Percentiles rank a stretch among this genome's conserved stretches.
Evolutionary conservation across 352 stramenopile genomes (phyloP).

Genomic region (Phytophthora palmivora): DNA sequence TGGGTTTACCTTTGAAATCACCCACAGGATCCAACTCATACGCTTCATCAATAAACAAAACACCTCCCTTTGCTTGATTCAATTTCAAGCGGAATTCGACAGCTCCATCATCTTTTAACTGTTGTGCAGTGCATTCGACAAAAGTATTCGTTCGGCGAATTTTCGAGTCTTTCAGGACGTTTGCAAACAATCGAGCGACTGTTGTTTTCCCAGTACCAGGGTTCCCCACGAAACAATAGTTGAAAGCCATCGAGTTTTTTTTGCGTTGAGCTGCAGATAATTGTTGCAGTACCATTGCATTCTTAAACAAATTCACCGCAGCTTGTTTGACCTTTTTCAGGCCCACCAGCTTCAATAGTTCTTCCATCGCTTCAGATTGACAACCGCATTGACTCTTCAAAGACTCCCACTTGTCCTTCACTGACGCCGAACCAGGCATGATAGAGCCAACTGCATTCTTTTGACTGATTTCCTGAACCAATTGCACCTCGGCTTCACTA

Average conservation of each 20-base stretch:
- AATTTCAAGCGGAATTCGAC: conserved; percentile 85
- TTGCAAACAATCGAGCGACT: conserved; percentile 84
- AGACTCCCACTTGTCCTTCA: conserved; percentile 67
- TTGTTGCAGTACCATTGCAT: conserved; percentile 59
- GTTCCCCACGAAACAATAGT: conserved; percentile 84
- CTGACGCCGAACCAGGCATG: conserved; percentile 2
- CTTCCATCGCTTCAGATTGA: conserved; percentile 78
- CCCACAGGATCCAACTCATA: conserved; percentile 89
- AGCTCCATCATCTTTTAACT: conserved; percentile 75
- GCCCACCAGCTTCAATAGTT: conserved; percentile 83
- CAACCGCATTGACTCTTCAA: conserved; percentile 58
- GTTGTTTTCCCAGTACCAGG: conserved; percentile 83
- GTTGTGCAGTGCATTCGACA: conserved; percentile 61
- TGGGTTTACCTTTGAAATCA: conserved; percentile 82
- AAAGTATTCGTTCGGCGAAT: conserved; percentile 57
- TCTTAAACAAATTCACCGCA: conserved; percentile 81
- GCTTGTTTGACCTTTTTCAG: conserved; percentile 84
- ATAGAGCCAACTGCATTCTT: background rate
- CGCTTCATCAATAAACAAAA: conserved; percentile 95
- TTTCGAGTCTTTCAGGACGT: conserved; percentile 77
- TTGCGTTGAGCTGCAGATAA: conserved; percentile 66
- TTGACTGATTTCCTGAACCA: conserved; percentile 2
- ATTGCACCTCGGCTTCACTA: conserved; percentile 33
- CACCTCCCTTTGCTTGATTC: conserved; percentile 68
- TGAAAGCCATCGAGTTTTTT: conserved; percentile 72